A percentile compares a stretch with the other conserved stretches of the same genome.
phyloP scores from a whole-genome alignment of 352 stramenopile genomes.

The Pilasporangium apinafurcum region DNA sequence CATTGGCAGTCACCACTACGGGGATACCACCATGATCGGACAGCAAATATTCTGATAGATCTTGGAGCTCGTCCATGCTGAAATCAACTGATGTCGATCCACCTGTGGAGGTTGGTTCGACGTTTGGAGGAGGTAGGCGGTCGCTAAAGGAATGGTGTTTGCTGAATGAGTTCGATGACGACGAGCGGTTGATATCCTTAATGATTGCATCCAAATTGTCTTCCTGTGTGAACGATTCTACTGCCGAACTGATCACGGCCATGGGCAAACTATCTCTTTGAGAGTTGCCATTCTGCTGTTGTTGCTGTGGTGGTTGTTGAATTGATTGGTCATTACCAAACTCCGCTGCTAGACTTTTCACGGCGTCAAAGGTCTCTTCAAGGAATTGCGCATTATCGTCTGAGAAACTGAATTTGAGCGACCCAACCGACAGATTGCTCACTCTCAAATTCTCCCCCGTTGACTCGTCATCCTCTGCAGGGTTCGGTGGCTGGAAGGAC shows the following conservation, averaged over 20 bases:
- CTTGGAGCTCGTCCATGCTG: slow-evolving; percentile 63
- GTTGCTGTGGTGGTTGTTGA: slow-evolving; percentile 4
- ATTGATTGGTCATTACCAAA: slow-evolving; percentile 4
- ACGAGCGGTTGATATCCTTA: slow-evolving; percentile 59
- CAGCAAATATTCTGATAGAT: slow-evolving; percentile 68
- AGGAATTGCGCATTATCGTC: slow-evolving; percentile 67
- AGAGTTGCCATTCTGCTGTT: slow-evolving; percentile 20
- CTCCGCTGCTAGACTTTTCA: slow-evolving; percentile 32
- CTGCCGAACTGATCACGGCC: slow-evolving; percentile 46
- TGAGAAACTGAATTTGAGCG: slow-evolving; percentile 67
- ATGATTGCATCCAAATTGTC: slow-evolving; percentile 76
- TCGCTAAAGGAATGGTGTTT: slow-evolving; percentile 24
- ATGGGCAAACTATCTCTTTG: slow-evolving; percentile 71
- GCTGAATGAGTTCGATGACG: slow-evolving; percentile 27
- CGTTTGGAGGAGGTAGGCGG: slow-evolving; percentile 8
- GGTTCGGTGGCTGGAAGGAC: slow-evolving; percentile 12
- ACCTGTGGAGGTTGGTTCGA: slow-evolving; percentile 28
- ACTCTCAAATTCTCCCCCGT: slow-evolving; percentile 24
- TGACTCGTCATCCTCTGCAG: slow-evolving; percentile 23
- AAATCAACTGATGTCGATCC: slow-evolving; percentile 53
- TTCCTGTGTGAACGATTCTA: slow-evolving; percentile 71
- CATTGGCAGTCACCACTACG: slow-evolving; percentile 2
- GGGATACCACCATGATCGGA: slow-evolving; percentile 33
- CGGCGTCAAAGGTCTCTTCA: slow-evolving; percentile 40
- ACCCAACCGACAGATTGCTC: slow-evolving; percentile 65